Percentiles rank a stretch among this genome's conserved stretches.
These are phyloP conservation scores for Coffea canephora DNA, from an alignment of 257 asterid species.

Conservation along the genomic window DNA sequence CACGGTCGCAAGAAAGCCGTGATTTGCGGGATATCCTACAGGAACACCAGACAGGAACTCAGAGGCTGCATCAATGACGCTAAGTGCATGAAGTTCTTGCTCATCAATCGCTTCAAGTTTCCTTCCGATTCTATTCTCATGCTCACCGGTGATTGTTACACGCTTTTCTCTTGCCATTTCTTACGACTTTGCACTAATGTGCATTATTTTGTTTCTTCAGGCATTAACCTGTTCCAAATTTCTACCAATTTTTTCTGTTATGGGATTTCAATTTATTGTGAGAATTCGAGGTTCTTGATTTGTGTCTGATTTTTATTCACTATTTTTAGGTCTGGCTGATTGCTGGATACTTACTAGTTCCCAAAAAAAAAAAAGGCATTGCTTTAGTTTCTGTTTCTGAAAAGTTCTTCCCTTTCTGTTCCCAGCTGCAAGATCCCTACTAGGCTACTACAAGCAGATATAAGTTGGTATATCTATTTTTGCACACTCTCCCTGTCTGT, in stretches of 20 bases:
- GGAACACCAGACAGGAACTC: conserved; percentile 52
- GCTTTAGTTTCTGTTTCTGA: too few relatives aligned
- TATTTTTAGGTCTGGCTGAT: background rate
- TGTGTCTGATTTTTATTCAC: background rate
- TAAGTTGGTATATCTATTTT: too few relatives aligned
- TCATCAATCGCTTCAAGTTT: conserved; percentile 60
- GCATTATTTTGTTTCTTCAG: background rate
- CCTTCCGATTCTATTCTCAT: conserved; percentile 73
- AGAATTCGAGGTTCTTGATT: background rate
- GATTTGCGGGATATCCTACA: conserved; percentile 74
- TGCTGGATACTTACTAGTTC: background rate
- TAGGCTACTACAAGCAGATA: too few relatives aligned
- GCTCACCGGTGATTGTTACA: conserved; percentile 64
- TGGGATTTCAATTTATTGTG: background rate
- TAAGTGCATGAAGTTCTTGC: conserved; percentile 71
- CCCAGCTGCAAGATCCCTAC: too few relatives aligned
- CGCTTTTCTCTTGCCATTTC: background rate
- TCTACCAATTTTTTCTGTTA: background rate
- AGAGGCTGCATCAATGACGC: conserved; percentile 93
- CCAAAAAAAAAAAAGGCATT: background rate
- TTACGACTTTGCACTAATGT: background rate
- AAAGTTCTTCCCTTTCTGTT: too few relatives aligned
- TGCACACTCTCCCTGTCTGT: too few relatives aligned
- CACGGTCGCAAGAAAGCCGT: conserved; percentile 79
- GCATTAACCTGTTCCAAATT: background rate